These are phyloP conservation scores for Phlebiopsis gigantea DNA, from an alignment of 768 basidiomycete genomes.

Conservation along the genomic window DNA sequence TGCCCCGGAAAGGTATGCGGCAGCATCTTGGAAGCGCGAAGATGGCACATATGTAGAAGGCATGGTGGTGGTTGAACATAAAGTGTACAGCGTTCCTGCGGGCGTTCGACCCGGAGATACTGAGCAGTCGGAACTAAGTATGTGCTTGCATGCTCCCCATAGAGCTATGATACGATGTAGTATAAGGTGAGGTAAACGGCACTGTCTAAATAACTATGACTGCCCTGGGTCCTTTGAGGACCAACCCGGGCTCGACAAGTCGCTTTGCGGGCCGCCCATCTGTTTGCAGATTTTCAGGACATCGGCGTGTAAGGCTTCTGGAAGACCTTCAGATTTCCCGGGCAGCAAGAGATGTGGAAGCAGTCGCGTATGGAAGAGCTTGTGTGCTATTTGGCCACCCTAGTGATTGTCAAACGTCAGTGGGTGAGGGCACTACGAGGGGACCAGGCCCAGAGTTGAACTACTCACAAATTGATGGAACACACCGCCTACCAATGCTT, in stretches of 20 bases:
- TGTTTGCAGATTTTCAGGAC: constrained; percentile 37
- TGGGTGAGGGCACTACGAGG: background rate
- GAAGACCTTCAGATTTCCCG: constrained; percentile 24
- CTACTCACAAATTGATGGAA: constrained; percentile 74
- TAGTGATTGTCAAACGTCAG: constrained; percentile 12
- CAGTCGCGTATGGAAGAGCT: constrained; percentile 37
- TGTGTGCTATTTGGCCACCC: constrained; percentile 36
- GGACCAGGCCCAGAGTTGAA: background rate
- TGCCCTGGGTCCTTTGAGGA: background rate
- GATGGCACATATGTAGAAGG: constrained; percentile 29
- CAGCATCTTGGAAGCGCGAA: constrained; percentile 52
- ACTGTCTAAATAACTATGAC: constrained; percentile 1
- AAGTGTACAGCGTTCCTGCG: background rate
- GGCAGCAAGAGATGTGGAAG: constrained; percentile 32
- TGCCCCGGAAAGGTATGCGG: constrained; percentile 54
- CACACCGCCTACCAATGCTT: constrained; percentile 71
- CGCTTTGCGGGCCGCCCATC: constrained; percentile 45
- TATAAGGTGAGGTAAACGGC: background rate
- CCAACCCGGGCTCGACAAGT: constrained; percentile 18
- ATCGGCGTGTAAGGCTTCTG: constrained; percentile 43
- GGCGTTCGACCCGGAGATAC: background rate
- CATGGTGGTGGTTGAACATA: constrained; percentile 6
- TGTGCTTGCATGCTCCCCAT: background rate
- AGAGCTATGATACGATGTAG: background rate
- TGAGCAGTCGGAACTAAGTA: background rate